Conservation (phyloP, 2,329 filamentous ascomycete species). For the Exophiala sp. region DNA sequence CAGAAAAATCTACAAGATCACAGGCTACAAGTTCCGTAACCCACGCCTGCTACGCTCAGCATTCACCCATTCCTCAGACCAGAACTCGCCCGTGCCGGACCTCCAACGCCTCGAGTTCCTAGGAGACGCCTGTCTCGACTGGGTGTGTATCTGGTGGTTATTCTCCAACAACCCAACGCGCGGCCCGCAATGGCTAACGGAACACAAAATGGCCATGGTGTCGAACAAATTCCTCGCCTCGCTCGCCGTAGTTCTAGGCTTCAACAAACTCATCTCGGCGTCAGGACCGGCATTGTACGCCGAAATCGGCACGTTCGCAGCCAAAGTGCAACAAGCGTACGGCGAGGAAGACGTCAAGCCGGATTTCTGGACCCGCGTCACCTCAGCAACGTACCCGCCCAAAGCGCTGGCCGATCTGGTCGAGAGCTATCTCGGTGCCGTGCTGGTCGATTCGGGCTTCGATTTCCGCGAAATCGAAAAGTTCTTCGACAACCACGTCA, state of each 20-base stretch:
- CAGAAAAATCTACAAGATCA: slow-evolving; percentile 53
- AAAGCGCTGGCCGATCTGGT: slow-evolving; percentile 73
- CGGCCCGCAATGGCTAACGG: slow-evolving; percentile 93
- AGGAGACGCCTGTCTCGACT: slow-evolving; percentile 81
- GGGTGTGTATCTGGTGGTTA: slow-evolving; percentile 75
- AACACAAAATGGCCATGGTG: slow-evolving; percentile 99
- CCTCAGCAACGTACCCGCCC: slow-evolving; percentile 34
- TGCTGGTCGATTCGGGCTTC: slow-evolving; percentile 85
- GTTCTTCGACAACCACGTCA: slow-evolving; percentile 72
- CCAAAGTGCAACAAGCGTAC: slow-evolving; percentile 45
- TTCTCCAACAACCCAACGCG: slow-evolving; percentile 69
- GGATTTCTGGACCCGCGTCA: slow-evolving; percentile 41
- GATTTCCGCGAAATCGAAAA: slow-evolving; percentile 64
- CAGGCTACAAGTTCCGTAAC: slow-evolving; percentile 64
- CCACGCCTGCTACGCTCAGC: slow-evolving; percentile 74
- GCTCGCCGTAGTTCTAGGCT: slow-evolving; percentile 68
- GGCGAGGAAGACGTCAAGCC: slow-evolving; percentile 32
- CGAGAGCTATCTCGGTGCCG: slow-evolving; percentile 80
- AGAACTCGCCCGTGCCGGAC: slow-evolving; percentile 69
- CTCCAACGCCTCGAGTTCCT: slow-evolving; percentile 92
- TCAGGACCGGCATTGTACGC: slow-evolving; percentile 32
- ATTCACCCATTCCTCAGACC: slow-evolving; percentile 81
- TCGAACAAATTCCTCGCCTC: slow-evolving; percentile 90
- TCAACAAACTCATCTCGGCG: slow-evolving; percentile 65
- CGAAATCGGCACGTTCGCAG: slow-evolving; percentile 37